Evolutionary conservation across 2,329 filamentous ascomycete genomes (phyloP).

Genomic region (Uncinocarpus reesii): DNA sequence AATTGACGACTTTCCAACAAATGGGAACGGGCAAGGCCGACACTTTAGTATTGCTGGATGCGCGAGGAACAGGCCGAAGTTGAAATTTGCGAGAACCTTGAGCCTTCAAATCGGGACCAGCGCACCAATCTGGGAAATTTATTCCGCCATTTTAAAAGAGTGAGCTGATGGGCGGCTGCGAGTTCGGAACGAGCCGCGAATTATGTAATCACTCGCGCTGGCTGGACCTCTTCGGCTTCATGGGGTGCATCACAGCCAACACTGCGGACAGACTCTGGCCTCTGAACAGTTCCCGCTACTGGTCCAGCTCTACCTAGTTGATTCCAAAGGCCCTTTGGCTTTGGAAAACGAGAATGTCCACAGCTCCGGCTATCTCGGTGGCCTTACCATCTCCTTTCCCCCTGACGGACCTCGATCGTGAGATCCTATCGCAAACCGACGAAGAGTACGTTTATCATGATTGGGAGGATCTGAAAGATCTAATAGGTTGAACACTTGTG

Average conservation of each 20-base stretch:
- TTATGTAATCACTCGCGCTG: no score
- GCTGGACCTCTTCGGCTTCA: no score
- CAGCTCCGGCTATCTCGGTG: not conserved
- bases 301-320: not conserved
- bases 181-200: not conserved
- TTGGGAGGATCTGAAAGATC: slow-evolving; percentile 44
- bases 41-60: not conserved
- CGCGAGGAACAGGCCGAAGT: not conserved
- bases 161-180: slow-evolving; percentile 7
- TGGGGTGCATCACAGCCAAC: no score
- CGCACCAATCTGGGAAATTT: slow-evolving; percentile 9
- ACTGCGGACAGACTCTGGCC: not conserved
- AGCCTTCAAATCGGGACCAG: not conserved
- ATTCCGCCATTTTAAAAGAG: not conserved
- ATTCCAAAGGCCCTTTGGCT: not conserved
- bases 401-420: slow-evolving; percentile 41
- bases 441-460: slow-evolving; percentile 44
- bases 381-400: slow-evolving; percentile 31
- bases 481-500: slow-evolving; percentile 38
- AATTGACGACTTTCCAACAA: not conserved
- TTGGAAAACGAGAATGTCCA: slow-evolving; percentile 6
- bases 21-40: not conserved
- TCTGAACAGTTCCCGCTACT: no score
- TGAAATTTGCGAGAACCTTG: no score
- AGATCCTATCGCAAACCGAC: slow-evolving; percentile 42